Conservation (phyloP, 441 rosid genomes). For the Syzygium malaccense region DNA sequence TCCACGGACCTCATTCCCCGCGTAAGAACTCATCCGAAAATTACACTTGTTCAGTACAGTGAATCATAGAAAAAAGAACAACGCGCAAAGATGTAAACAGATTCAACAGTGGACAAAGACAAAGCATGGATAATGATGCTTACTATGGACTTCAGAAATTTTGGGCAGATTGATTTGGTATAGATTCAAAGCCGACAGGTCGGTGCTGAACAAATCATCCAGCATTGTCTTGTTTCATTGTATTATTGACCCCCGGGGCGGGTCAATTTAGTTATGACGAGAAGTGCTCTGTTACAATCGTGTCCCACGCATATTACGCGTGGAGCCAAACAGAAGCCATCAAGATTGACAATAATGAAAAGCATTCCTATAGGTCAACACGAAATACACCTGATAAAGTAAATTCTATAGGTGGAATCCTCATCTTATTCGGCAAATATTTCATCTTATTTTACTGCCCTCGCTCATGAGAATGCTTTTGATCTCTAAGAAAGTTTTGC, state of each 20-base stretch:
- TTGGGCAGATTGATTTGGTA: too few relatives aligned
- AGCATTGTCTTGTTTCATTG: too few relatives aligned
- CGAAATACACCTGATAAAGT: not conserved
- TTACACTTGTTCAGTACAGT: too few relatives aligned
- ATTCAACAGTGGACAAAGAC: too few relatives aligned
- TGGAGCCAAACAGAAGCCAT: not conserved
- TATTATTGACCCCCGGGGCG: not conserved
- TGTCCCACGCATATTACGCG: not conserved
- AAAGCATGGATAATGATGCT: too few relatives aligned
- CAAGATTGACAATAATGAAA: not conserved
- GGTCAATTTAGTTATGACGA: not conserved
- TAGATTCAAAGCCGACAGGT: too few relatives aligned
- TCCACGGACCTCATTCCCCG: too few relatives aligned
- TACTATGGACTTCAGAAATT: too few relatives aligned
- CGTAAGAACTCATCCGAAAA: too few relatives aligned
- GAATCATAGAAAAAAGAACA: too few relatives aligned
- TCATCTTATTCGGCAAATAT: not conserved
- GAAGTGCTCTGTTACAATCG: not conserved
- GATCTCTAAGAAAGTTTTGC: not conserved
- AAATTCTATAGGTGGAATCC: not conserved
- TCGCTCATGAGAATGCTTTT: not conserved
- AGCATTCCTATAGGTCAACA: not conserved
- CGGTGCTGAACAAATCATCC: too few relatives aligned
- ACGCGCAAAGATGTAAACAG: too few relatives aligned
- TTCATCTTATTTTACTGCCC: not conserved